phyloP scores from a whole-genome alignment of 2,329 filamentous ascomycete genomes.

The Microcyclospora tardicrescens region DNA sequence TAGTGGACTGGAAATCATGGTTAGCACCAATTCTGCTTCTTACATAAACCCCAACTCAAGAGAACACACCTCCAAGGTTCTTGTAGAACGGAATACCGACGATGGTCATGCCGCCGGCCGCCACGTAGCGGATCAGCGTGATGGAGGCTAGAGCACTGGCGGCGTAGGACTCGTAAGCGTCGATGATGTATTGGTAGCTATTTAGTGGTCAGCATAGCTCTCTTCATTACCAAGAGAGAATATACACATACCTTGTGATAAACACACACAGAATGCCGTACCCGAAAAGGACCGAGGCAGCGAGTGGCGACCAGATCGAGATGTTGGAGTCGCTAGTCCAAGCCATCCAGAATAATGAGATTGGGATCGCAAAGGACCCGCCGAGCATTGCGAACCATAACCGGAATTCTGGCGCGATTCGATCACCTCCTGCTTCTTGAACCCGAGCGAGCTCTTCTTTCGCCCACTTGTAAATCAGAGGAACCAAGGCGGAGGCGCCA shows the following conservation, averaged over 20 bases:
- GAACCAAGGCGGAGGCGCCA: constrained; percentile 26
- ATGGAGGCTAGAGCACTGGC: constrained; percentile 35
- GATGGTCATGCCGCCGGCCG: constrained; percentile 29
- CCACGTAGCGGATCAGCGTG: constrained; percentile 29
- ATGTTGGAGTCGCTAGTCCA: constrained; percentile 37
- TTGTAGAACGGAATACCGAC: constrained; percentile 28
- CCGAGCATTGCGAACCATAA: constrained; percentile 41
- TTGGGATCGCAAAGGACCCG: constrained; percentile 35
- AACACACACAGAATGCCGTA: constrained; percentile 32
- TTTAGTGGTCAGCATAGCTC: too few relatives aligned
- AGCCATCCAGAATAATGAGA: constrained; percentile 46
- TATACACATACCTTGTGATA: neutral
- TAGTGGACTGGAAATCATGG: constrained; percentile 15
- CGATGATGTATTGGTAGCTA: constrained; percentile 46
- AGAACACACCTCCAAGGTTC: constrained; percentile 18
- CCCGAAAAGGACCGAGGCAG: constrained; percentile 40
- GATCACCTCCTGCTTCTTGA: constrained; percentile 22
- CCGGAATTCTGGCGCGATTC: constrained; percentile 40
- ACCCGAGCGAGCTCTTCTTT: constrained; percentile 31
- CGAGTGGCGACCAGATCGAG: constrained; percentile 40
- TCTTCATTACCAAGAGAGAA: too few relatives aligned
- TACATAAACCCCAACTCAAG: neutral
- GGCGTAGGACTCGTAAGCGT: constrained; percentile 41
- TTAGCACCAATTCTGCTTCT: too few relatives aligned
- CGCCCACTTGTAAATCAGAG: constrained; percentile 33